Evolutionary conservation across 23 red algal species (phyloP).

Genomic region (Gracilaria caudata): DNA sequence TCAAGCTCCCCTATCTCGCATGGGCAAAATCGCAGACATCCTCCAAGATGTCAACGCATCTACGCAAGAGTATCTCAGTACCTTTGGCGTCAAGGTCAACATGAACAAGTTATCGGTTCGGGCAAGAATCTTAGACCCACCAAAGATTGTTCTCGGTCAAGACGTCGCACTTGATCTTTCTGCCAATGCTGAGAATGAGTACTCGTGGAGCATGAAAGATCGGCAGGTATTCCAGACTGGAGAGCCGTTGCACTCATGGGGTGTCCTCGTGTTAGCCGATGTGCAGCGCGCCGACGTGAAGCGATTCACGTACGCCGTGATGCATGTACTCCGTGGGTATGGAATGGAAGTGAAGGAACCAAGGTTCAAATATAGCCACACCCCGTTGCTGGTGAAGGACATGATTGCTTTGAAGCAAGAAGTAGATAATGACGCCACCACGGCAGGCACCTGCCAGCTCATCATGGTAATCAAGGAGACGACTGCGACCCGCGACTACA

Average conservation of each 20-base stretch:
- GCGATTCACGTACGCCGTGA: constrained; percentile 41
- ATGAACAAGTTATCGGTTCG: constrained; percentile 27
- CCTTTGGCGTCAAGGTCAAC: constrained; percentile 77
- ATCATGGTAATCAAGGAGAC: constrained; percentile 81
- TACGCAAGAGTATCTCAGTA: constrained; percentile 53
- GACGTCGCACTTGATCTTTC: constrained; percentile 33
- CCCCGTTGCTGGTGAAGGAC: constrained; percentile 28
- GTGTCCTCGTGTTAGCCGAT: constrained; percentile 48
- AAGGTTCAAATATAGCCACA: constrained; percentile 42
- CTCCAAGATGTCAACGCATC: constrained; percentile 46
- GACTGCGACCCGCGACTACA: constrained; percentile 64
- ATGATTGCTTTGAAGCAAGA: constrained; percentile 54
- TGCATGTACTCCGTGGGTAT: constrained; percentile 9
- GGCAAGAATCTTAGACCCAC: constrained; percentile 46
- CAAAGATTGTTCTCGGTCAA: constrained; percentile 38
- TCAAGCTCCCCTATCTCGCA: constrained; percentile 31
- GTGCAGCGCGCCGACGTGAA: constrained; percentile 37
- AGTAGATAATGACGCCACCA: constrained; percentile 32
- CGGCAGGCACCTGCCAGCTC: constrained; percentile 48
- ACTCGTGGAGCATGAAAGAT: constrained; percentile 56
- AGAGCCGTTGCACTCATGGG: constrained; percentile 49
- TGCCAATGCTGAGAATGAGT: constrained; percentile 41
- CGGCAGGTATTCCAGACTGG: constrained; percentile 33
- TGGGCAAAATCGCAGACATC: constrained; percentile 40
- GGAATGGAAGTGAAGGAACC: constrained; percentile 47